Percentiles rank a stretch among this genome's conserved stretches.
Conservation (phyloP, 192 early-diverging fungal species). For the Coemansia sp. region DNA sequence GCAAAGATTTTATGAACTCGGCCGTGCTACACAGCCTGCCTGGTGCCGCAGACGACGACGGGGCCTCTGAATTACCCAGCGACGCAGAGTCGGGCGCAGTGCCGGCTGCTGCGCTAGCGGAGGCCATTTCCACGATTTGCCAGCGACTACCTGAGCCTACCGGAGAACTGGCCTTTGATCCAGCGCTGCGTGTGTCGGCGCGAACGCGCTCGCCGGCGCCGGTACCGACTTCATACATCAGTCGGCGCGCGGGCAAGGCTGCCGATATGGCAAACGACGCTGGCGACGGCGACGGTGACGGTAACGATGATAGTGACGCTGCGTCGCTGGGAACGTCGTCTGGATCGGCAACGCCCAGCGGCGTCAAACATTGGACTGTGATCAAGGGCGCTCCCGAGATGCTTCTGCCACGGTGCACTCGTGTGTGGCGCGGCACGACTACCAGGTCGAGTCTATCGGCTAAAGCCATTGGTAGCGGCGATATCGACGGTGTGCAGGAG, state of each 20-base stretch:
- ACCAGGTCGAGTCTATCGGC: background rate
- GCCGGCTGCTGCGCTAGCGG: slow-evolving; percentile 9
- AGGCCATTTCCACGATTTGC: slow-evolving; percentile 19
- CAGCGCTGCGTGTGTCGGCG: slow-evolving; percentile 28
- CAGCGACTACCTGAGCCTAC: slow-evolving; percentile 20
- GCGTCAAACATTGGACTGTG: slow-evolving; percentile 29
- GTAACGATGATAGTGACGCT: background rate
- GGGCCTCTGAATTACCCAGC: slow-evolving; percentile 1
- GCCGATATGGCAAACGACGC: no score
- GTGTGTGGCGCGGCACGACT: slow-evolving; percentile 16
- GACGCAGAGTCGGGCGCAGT: slow-evolving; percentile 15
- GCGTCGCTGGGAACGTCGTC: background rate
- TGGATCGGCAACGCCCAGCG: background rate
- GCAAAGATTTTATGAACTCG: slow-evolving; percentile 44
- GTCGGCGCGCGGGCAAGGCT: background rate
- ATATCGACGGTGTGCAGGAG: slow-evolving; percentile 9
- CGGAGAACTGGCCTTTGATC: slow-evolving; percentile 37
- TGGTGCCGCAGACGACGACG: background rate
- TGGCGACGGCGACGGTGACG: no score
- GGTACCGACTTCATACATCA: slow-evolving; percentile 1
- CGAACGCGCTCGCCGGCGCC: slow-evolving; percentile 18
- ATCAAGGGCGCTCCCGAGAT: slow-evolving; percentile 35
- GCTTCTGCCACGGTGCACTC: slow-evolving; percentile 23
- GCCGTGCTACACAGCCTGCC: slow-evolving; percentile 27
- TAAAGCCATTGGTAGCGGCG: slow-evolving; percentile 9